Percentiles rank a stretch among this genome's conserved stretches.
phyloP scores from a whole-genome alignment of 2,329 filamentous ascomycete species.

The Penicillium digitatum region DNA sequence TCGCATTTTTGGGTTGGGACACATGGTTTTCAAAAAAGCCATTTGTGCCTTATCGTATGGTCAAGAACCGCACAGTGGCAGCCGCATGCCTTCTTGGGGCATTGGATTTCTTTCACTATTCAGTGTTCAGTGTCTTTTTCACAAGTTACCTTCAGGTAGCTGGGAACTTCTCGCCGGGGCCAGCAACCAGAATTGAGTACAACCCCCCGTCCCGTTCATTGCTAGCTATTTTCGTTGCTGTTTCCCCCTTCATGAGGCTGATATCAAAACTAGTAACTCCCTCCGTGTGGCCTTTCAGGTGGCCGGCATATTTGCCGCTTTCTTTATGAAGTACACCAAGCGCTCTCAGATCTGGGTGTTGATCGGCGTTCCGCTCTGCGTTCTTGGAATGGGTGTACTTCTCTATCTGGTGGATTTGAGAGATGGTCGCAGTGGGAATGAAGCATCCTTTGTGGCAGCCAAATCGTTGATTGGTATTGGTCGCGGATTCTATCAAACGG shows the following conservation, averaged over 20 bases:
- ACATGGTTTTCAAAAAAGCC: conserved; percentile 37
- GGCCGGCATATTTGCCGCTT: conserved; percentile 32
- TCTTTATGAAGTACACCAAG: conserved; percentile 39
- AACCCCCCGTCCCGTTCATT: neutral
- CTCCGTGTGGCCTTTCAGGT: conserved; percentile 39
- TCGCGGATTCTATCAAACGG: conserved; percentile 35
- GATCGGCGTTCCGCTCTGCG: conserved; percentile 31
- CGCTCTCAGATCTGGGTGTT: conserved; percentile 34
- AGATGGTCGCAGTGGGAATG: conserved; percentile 25
- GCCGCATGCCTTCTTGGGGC: conserved; percentile 38
- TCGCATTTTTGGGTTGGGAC: conserved; percentile 38
- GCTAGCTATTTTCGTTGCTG: neutral
- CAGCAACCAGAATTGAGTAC: conserved; percentile 31
- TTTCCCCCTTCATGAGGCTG: neutral
- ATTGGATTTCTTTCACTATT: conserved; percentile 37
- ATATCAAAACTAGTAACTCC: conserved; percentile 24
- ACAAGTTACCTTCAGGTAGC: conserved; percentile 43
- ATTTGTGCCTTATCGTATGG: conserved; percentile 40
- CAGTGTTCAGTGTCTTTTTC: conserved; percentile 41
- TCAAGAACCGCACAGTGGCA: conserved; percentile 38
- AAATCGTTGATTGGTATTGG: conserved; percentile 36
- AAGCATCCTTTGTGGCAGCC: conserved; percentile 35
- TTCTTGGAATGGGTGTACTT: conserved; percentile 35
- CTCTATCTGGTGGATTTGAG: conserved; percentile 27
- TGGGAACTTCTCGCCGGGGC: conserved; percentile 34